Base-by-base conservation (phyloP, 495 filamentous ascomycete genomes). In the Lasiosphaeriaceae sp. region DNA sequence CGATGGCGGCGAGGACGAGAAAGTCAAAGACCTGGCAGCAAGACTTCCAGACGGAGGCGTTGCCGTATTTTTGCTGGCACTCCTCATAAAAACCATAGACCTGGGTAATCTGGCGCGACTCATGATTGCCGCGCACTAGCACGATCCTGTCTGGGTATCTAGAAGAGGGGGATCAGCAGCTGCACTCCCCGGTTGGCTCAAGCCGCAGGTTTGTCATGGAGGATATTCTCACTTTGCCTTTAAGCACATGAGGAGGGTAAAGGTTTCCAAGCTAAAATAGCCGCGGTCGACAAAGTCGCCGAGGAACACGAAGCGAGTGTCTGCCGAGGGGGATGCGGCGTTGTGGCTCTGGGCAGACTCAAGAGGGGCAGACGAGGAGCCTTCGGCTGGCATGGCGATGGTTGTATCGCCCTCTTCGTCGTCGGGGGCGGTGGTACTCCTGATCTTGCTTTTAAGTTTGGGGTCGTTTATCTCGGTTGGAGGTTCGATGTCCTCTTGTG, bases 21-120 rank as follows among this genome's bases (percentile, higher is more conserved):
- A 98, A 98, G 74, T 98, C 94, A 65, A 98, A 98, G 20, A 98
- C 94, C 73, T 97, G 95, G 64, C 94, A 98, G 74, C 94, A 98
- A 0, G 92, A 90, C 74, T 98, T 98, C 94, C 94, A 98, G 19
- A 98, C 94, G 9, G 90, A 96, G 6, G 94, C 94, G 69, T 96
- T 97, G 55, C 93, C 93, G 66, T 98, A 98, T 68, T 98, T 98
- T 63, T 90, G 88, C 66, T 96, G 89, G 72, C 94, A 98, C 67
- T 98, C 94, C 65, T 97, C 94, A 77, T 97, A 97, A 75, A 98
- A 98, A 3, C 94, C 94, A 65, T 98, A 98, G 5, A 98, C 94
- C 69, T 97, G 93, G 9, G 94, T 98, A 57, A 98, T 98, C 69
- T 98, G 94, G 16, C 94, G 86, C 17, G 93, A 97, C 66, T 98